Percentiles rank a stretch among this genome's conserved stretches.
These are phyloP conservation scores for Melampsora larici-populina DNA, from an alignment of 1,284 basidiomycete genomes.

Conservation along the genomic window DNA sequence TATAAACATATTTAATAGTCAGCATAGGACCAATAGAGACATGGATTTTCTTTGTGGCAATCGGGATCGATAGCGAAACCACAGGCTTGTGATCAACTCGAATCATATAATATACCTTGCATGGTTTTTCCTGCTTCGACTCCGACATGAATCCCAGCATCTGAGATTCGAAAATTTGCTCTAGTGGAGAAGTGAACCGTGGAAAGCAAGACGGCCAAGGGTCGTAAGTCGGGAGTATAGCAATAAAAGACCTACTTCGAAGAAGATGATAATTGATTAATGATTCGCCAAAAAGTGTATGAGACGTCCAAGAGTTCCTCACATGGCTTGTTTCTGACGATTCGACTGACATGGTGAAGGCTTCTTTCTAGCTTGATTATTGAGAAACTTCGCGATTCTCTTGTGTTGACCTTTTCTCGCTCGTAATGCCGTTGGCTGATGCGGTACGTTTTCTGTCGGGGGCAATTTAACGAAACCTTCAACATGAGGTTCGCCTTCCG, in stretches of 20 bases:
- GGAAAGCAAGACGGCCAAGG: conserved; percentile 21
- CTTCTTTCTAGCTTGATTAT: no score
- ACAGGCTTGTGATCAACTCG: neutral
- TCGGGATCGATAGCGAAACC: neutral
- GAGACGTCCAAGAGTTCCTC: no score
- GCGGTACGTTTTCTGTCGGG: no score
- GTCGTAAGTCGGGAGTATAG: conserved; percentile 32
- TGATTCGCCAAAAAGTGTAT: no score
- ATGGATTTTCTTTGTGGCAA: neutral
- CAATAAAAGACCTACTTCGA: conserved; percentile 27
- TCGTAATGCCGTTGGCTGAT: no score
- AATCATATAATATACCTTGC: conserved; percentile 17
- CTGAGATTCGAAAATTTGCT: conserved; percentile 17
- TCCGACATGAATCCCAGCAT: conserved; percentile 18
- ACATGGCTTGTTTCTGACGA: no score
- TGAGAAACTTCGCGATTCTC: no score
- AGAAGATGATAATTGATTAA: neutral
- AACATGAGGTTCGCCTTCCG: no score
- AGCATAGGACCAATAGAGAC: neutral
- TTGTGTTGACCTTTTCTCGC: no score
- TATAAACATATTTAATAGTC: neutral
- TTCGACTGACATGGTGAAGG: no score
- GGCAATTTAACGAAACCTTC: no score
- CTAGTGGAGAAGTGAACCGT: conserved; percentile 37
- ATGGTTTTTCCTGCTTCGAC: conserved; percentile 30